These are phyloP conservation scores for Trichoderma koningii DNA, from an alignment of 2,329 filamentous ascomycete genomes.

Conservation along the genomic window DNA sequence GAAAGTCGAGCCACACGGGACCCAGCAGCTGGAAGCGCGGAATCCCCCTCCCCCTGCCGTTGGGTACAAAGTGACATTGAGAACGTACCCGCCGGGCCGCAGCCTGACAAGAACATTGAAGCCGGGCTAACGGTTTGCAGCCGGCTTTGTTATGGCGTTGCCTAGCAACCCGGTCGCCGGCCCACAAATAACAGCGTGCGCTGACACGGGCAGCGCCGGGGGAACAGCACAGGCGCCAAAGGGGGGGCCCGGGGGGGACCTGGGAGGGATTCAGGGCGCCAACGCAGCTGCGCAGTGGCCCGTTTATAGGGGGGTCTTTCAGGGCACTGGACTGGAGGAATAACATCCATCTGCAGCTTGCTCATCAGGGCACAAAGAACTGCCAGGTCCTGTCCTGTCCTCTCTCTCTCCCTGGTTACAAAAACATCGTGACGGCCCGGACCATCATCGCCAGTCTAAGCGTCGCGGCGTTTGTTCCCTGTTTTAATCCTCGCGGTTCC, in stretches of 20 bases:
- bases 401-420: conserved; percentile 31
- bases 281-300: conserved; percentile 1
- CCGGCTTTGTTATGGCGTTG: conserved; percentile 30
- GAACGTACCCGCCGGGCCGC: conserved; percentile 3
- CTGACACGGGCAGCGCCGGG: conserved; percentile 13
- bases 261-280: background rate
- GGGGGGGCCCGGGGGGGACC: no score
- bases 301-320: conserved; percentile 14
- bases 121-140: background rate
- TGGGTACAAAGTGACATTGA: no score
- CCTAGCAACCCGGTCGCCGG: conserved; percentile 29
- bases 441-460: background rate
- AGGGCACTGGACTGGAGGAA: conserved; percentile 28
- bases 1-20: conserved; percentile 14
- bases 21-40: background rate
- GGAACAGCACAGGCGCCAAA: conserved; percentile 9
- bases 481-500: conserved; percentile 7
- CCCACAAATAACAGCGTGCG: conserved; percentile 30
- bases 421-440: conserved; percentile 38
- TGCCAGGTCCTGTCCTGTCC: no score
- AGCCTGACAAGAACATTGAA: background rate
- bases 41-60: no score
- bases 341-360: conserved; percentile 30
- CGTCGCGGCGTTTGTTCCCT: conserved; percentile 19
- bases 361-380: background rate